Evolutionary conservation across 2,329 filamentous ascomycete genomes (phyloP).

Genomic region (Elsinoe fawcettii): DNA sequence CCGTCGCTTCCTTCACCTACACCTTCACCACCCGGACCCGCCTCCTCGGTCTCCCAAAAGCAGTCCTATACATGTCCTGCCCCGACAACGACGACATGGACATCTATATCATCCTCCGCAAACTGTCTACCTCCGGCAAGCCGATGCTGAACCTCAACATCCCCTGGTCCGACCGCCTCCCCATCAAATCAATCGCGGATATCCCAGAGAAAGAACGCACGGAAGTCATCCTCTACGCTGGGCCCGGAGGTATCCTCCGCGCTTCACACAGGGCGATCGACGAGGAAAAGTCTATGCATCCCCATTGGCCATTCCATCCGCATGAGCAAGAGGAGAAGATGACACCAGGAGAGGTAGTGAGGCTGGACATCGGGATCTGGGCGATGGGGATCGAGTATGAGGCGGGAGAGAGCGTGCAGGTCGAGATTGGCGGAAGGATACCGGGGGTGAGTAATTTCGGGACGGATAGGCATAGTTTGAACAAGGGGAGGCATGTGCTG

Average conservation of each 20-base stretch:
- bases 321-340: no score
- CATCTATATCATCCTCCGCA: conserved; percentile 40
- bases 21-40: conserved; percentile 33
- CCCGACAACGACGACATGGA: conserved; percentile 38
- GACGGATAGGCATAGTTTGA: conserved; percentile 11
- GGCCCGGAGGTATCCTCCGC: no score
- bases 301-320: no score
- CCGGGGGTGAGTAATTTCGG: conserved; percentile 8
- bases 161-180: conserved; percentile 30
- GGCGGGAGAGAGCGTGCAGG: conserved; percentile 28
- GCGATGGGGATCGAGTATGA: conserved; percentile 39
- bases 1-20: conserved; percentile 32
- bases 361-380: conserved; percentile 43
- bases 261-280: no score
- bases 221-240: conserved; percentile 37
- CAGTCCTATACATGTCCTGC: conserved; percentile 38
- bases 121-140: conserved; percentile 38
- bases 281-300: no score
- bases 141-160: conserved; percentile 38
- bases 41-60: conserved; percentile 40
- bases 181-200: conserved; percentile 45
- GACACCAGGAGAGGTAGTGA: conserved; percentile 36
- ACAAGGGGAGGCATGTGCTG: conserved; percentile 13
- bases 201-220: conserved; percentile 43
- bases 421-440: conserved; percentile 9